Base-by-base conservation (phyloP, 768 basidiomycete species). In the Leccinellum albellum region DNA sequence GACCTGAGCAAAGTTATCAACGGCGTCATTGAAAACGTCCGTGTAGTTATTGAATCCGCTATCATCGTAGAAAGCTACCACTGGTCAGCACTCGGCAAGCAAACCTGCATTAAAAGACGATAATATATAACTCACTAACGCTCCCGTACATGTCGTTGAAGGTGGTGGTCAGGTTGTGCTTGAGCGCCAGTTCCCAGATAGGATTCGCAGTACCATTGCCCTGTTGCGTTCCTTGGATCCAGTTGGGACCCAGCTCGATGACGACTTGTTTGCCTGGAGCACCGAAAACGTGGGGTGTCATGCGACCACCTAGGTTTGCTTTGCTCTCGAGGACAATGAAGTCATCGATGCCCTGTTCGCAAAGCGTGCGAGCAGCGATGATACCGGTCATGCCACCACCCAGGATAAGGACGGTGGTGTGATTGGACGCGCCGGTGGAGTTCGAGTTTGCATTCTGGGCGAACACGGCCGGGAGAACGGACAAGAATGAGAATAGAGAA, bases 381-480 rank as follows among this genome's bases (percentile, higher is more conserved):
- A 87, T 73, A 13, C 87, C 86, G 5, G 87, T 72, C 33, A 88
- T 78, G 9, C 87, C 86, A 20, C 85, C 87, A 2, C 87, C 86
- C 12, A 87, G 76, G 52, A 88, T 82, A 44, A 87, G 76, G 4
- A 85, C 79, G 15, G 65, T 74, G 6, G 67, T 63, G 20, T 64
- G 54, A 9, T 57, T 70, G 12, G 60, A 17, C 8, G 42, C 23
- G 21, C 37, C 37, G 10, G 37, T 40, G 17, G 37, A 40, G 44
- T 23, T 48, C 20, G 37, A 31, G 20, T 51, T 49, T 4, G 44
- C 32, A 51, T 60, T 40, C 29, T 61, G 51, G 15, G 64, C 55
- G 20, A 44, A 37, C 4, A 54, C 53, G 24, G 20, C n/a, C 6
- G 58, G 42, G 23, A 53, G 13, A 12, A 31, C 15, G 21, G 55